phyloP scores from a whole-genome alignment of 345 rosid genomes.

The Salix exigua region DNA sequence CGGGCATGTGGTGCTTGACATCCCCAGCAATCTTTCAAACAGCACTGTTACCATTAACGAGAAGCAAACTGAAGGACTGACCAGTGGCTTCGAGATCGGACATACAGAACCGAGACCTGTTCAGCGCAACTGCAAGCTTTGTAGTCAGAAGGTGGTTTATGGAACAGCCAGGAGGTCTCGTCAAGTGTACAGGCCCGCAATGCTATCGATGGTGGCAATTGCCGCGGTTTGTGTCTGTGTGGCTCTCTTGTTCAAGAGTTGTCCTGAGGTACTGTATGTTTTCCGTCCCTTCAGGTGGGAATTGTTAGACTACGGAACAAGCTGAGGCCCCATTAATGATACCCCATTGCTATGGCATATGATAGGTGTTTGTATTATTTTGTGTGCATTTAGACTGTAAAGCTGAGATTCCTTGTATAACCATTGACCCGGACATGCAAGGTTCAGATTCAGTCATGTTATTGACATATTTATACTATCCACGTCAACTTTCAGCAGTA shows the following conservation, averaged over 20 bases:
- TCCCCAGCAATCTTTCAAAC: conserved; percentile 34
- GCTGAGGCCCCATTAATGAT: conserved; percentile 28
- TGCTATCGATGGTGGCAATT: conserved; percentile 92
- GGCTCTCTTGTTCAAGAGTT: conserved; percentile 93
- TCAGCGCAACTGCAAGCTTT: conserved; percentile 56
- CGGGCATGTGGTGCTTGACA: conserved; percentile 58
- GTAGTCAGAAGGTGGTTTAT: conserved; percentile 55
- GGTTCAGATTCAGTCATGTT: conserved; percentile 23
- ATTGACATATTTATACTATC: conserved; percentile 22
- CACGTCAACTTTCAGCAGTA: neutral
- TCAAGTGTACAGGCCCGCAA: conserved; percentile 80
- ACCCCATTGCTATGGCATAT: conserved; percentile 2
- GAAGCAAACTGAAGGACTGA: conserved; percentile 38
- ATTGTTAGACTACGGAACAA: conserved; percentile 73
- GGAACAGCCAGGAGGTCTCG: conserved; percentile 44
- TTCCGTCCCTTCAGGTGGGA: conserved; percentile 99
- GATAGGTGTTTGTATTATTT: conserved; percentile 25
- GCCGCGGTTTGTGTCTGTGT: conserved; percentile 99
- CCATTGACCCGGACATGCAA: conserved; percentile 15
- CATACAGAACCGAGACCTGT: conserved; percentile 23
- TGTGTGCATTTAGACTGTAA: conserved; percentile 34
- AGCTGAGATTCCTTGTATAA: conserved; percentile 35
- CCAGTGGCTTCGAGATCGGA: conserved; percentile 57
- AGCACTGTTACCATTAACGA: conserved; percentile 16
- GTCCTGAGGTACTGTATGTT: conserved; percentile 82